Evolutionary conservation across 305 asterid species (phyloP), one percentile per base, ranked within the genome.

Genomic region (Galium porrigens): DNA sequence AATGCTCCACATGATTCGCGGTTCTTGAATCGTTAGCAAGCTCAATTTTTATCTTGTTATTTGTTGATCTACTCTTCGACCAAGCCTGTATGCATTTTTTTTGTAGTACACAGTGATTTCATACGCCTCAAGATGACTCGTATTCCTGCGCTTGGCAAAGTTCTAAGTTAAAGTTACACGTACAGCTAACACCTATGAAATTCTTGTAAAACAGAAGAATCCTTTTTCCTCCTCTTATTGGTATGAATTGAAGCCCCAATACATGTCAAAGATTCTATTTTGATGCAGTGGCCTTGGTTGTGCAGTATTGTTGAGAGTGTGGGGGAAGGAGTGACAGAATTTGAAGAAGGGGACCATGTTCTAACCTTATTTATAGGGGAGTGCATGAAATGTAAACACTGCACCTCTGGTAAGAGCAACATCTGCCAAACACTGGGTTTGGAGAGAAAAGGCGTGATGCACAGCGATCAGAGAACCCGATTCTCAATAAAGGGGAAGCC

Each of bases 361-460:
- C 85, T 91, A 37, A 86, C 98, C 61, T 72, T 86, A 56, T 86
- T 83, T 77, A 89, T 87, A 1, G 96, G 98, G 73, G 95, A 91
- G 78, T 91, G 98, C 80, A 86, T 63, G 95, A 85, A 64, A 61
- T 89, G 96, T 85, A 81, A 63, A 60, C 86, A 86, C 1, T 91
- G 96, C 73, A 68, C 75, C 72, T 91, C 95, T 2, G 85, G 83
- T 52, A 91, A 85, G 82, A 85, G 84, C 84, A 89, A 89, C 72
- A 82, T 85, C 32, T 91, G 98, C 83, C 95, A 85, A 69, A 76
- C 72, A 33, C 81, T 91, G 52, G 95, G 95, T 14, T 76, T 91
- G 82, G 94, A 91, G 74, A 89, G 92, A 30, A 84, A 80, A 71
- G 98, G 98, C 22, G 70, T 91, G 52, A 91, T 91, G 98, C 96